Evolutionary conservation across 441 rosid species (phyloP), one percentile per base, ranked within the genome.

Genomic region (Francoa sonchifolia): DNA sequence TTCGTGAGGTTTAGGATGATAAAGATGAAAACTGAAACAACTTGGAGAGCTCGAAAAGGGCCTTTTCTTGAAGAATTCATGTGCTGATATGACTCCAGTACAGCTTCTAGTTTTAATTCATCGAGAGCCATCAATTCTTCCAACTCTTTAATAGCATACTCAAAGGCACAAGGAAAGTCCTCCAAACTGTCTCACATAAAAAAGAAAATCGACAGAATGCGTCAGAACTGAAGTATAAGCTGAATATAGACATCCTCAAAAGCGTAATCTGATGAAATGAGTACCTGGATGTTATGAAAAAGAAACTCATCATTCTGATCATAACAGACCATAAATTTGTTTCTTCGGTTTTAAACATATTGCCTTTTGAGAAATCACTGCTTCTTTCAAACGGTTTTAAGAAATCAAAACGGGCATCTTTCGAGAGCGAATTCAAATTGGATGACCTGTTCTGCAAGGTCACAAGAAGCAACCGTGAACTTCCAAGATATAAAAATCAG

Each of bases 361-460:
- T 17, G 36, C 23, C 36, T 47, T 55, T 52, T 10, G 55, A 57
- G 18, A 44, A 6, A 42, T 54, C 67, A 17, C 27, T 42, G 39
- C 45, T 56, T 58, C 68, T 66, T 69, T 65, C 67, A 7, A 73
- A 64, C 25, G 77, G 92, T 35, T 65, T 68, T 19, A 55, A 56
- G 66, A 77, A 72, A 67, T 89, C 72, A 33, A 82, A 79, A 16
- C 41, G 40, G 44, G 57, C 74, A 37, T 57, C 72, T 8, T 22
- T 40, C 19, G 67, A 67, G 52, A 65, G 52, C 54, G 55, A 61
- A 40, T 35, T 47, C 55, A 73, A 36, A 42, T 61, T 57, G 38
- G 63, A 68, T 44, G 83, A 76, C 59, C 73, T 62, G 72, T 72
- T 85, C 98, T 89, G 94, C 50, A 75, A 53, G 63, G 62, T 30